A percentile compares a stretch with the other conserved stretches of the same genome.
Conservation (phyloP, 768 basidiomycete genomes). For the Trametes gibbosa region DNA sequence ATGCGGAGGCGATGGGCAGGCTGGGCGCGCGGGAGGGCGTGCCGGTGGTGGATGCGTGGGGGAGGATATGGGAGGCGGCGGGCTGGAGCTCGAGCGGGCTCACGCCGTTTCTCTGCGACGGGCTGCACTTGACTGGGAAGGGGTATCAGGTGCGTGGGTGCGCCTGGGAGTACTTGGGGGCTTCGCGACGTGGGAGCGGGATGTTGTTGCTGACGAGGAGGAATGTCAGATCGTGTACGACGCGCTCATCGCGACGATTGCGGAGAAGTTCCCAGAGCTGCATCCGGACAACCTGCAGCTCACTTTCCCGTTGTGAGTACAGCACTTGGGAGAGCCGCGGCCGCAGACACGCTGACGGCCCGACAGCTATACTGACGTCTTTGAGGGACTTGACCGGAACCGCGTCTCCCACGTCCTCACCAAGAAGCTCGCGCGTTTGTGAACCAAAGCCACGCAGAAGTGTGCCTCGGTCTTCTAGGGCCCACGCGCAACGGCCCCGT, state of each 20-base stretch:
- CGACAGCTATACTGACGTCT: neutral
- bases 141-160: conserved; percentile 64
- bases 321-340: neutral
- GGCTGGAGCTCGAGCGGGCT: conserved; percentile 55
- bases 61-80: conserved; percentile 64
- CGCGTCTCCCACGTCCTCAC: neutral
- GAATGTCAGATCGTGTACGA: conserved; percentile 60
- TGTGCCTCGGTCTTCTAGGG: no score
- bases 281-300: conserved; percentile 57
- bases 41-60: conserved; percentile 74
- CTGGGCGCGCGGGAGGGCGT: conserved; percentile 56
- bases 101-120: conserved; percentile 59
- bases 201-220: neutral
- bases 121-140: conserved; percentile 71
- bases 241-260: conserved; percentile 56
- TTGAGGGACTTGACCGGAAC: neutral
- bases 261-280: conserved; percentile 60
- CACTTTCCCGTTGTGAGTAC: conserved; percentile 58
- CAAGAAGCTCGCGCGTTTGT: no score
- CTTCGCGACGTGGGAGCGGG: no score
- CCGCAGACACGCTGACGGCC: neutral
- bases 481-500: no score
- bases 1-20: conserved; percentile 69
- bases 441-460: no score
- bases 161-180: no score